These are phyloP conservation scores for Populus deltoides DNA, from an alignment of 345 rosid species.

Conservation along the genomic window DNA sequence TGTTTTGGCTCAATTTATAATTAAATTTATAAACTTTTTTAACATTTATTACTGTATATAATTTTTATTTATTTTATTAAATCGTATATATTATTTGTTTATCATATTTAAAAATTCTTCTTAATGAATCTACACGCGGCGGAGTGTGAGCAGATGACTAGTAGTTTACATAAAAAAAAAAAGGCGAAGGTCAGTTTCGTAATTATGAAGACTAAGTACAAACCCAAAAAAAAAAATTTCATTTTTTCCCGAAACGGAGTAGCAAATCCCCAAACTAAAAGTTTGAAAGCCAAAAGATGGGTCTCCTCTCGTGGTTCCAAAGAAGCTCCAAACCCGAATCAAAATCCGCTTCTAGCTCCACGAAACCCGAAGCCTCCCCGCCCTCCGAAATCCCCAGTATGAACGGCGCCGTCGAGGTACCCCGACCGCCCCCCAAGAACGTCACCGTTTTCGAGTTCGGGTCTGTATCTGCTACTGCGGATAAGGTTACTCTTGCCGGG, in stretches of 20 bases:
- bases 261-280: neutral
- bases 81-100: too few species aligned
- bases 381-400: slow-evolving; percentile 47
- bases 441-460: slow-evolving; percentile 95
- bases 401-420: slow-evolving; percentile 89
- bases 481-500: slow-evolving; percentile 86
- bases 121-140: too few species aligned
- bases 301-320: slow-evolving; percentile 82
- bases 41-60: too few species aligned
- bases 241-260: neutral
- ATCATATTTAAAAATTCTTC: too few species aligned
- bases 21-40: too few species aligned
- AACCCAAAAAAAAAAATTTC: too few species aligned
- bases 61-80: too few species aligned
- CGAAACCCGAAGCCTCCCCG: slow-evolving; percentile 21
- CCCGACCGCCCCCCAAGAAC: slow-evolving; percentile 47
- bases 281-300: slow-evolving; percentile 36
- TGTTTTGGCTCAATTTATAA: too few species aligned
- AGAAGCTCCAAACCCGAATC: slow-evolving; percentile 46
- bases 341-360: slow-evolving; percentile 5
- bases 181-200: too few species aligned
- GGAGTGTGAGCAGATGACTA: too few species aligned
- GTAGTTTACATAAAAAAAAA: too few species aligned
- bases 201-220: too few species aligned
- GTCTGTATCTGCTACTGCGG: slow-evolving; percentile 60